These are phyloP conservation scores for Cardamine resedifolia DNA, from an alignment of 345 rosid species.

Conservation along the genomic window DNA sequence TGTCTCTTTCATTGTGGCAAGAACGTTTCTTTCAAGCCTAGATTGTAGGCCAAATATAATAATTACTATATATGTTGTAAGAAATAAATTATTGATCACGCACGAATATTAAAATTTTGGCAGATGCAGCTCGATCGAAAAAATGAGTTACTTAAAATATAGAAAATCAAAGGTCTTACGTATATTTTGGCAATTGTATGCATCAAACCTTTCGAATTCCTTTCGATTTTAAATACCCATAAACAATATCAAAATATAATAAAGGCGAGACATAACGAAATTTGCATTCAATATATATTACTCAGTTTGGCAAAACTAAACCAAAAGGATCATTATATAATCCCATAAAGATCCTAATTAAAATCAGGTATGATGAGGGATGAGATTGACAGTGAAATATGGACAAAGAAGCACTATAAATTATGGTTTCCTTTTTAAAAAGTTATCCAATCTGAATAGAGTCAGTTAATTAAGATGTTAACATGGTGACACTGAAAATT, in stretches of 20 bases:
- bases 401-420: background rate
- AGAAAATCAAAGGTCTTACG: background rate
- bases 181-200: too few relatives aligned
- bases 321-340: background rate
- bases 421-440: background rate
- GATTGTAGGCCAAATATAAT: background rate
- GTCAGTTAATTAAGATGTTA: background rate
- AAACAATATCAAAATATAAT: too few relatives aligned
- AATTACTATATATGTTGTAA: background rate
- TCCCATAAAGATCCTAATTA: background rate
- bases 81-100: background rate
- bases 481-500: background rate
- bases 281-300: background rate
- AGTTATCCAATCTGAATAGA: background rate
- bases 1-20: background rate
- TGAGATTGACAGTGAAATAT: constrained; percentile 21
- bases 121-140: background rate
- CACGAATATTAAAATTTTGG: background rate
- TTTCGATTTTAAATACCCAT: too few relatives aligned
- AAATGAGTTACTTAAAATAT: background rate
- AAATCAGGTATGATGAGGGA: background rate
- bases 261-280: too few relatives aligned
- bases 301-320: background rate
- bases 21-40: background rate
- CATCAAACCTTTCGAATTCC: too few relatives aligned